Evolutionary conservation across 441 rosid species (phyloP), one percentile per base, ranked within the genome.

Genomic region (Erodium moschatum): DNA sequence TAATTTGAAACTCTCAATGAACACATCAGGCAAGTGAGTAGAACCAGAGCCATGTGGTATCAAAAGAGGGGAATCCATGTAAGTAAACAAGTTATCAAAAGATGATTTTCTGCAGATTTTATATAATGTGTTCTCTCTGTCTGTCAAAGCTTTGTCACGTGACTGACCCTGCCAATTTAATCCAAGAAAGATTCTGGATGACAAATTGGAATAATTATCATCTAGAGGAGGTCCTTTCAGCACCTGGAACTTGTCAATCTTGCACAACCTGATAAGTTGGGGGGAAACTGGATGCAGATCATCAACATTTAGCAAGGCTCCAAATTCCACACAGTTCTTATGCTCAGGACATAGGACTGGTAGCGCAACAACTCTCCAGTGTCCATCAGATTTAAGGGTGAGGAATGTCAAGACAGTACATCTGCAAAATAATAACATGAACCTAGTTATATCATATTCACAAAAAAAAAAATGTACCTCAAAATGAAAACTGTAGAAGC

Each of bases 341-440:
- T 76, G 75, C 68, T 81, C 79, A 56, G 70, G 76, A 70, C 63
- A 73, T 72, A 69, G 74, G 63, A 74, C 46, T 13, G 81, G 80
- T 20, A 75, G 71, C 33, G 81, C 68, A 75, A 78, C 68, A 72
- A 77, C 58, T 74, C 73, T 69, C 81, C 82, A 79, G 40, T 42
- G 64, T 40, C 81, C 84, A 72, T 70, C 76, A 50, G 80, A 69
- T 68, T 73, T 79, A 38, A 61, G 70, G 8, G 77, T 75, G 67
- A 77, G 78, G 62, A 81, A 72, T 35, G 80, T 68, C 75, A 71
- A 33, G 70, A 76, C 33, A 62, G 75, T 29, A 66, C 74, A 70
- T 73, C 83, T 81, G 71, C 18, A 56, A 74, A 35, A 58, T 64
- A 73, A 67, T 46, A 72, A 58, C n/a, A 75, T 13, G 42, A 71